Base-by-base conservation (phyloP, 2,329 filamentous ascomycete genomes). In the Talaromyces sp. region DNA sequence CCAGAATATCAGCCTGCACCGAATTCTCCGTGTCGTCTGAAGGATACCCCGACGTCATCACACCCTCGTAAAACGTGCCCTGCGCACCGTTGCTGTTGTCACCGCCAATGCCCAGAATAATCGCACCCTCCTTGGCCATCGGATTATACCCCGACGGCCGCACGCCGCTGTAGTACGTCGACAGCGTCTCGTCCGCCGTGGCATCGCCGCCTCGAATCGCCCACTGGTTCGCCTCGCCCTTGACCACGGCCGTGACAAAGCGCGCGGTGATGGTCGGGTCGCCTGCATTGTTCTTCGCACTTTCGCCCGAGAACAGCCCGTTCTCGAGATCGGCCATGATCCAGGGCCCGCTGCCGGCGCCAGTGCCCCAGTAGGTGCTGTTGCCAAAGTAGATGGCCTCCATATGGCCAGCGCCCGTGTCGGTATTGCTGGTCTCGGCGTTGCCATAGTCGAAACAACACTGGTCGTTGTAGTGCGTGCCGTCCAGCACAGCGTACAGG, bases 241-340 rank as follows among this genome's bases (percentile, higher is more conserved):
- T 89, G 59, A 87, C 61, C 2, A 80, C 67, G 0, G 84, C 77
- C 4, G 81, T 87, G 56, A 86, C 63, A 69, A 89, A 89, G 0
- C 85, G 81, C 62, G 75, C 72, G 1, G 77, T 75, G 60, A 87
- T 75, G 0, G 82, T 78, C 7, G 83, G 83, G 64, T 86, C 78
- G 1, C 60, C 79, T 1, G 78, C 55, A 68, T 88, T 87, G 58
- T 80, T 70, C 1, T 67, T 69, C 1, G 77, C 27, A 61, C 69
- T 78, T 0, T 57, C 10, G 14, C 85, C 86, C 0, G 85, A 86
- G 74, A 88, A 89, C 2, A 89, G 73, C 3, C 84, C 84, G 63
- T 89, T 87, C 69, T 89, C 86, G 0, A 89, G 79, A 71, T 89
- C 86, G 0, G 85, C 86, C 85, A 89, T 88, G 65, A 89, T 69